Conservation (phyloP, 768 basidiomycete genomes). For the Sarcomyxa edulis region DNA sequence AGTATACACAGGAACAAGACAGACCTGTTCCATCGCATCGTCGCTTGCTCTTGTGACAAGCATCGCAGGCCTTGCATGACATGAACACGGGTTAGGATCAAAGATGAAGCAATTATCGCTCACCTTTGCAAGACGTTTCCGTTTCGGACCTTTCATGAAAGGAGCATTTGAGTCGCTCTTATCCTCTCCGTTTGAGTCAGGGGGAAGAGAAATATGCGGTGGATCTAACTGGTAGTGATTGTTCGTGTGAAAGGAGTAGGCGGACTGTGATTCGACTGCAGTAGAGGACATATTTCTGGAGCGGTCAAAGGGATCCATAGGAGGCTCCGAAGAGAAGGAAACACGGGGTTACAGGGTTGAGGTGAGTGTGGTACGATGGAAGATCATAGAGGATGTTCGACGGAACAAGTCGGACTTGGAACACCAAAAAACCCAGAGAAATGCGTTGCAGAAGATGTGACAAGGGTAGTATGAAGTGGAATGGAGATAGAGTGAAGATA, state of each 20-base stretch:
- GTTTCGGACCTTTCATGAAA: conserved; percentile 44
- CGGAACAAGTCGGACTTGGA: too few relatives aligned
- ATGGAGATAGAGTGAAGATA: too few relatives aligned
- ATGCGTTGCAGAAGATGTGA: too few relatives aligned
- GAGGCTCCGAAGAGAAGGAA: too few relatives aligned
- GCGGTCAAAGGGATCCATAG: conserved; percentile 33
- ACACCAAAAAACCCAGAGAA: too few relatives aligned
- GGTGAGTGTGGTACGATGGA: too few relatives aligned
- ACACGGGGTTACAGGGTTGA: too few relatives aligned
- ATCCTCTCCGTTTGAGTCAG: conserved; percentile 23
- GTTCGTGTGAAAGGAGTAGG: conserved; percentile 18
- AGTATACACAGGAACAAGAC: conserved; percentile 20
- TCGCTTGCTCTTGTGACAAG: conserved; percentile 81
- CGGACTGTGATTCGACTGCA: conserved; percentile 8
- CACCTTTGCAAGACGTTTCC: conserved; percentile 53
- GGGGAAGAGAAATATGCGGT: conserved; percentile 8
- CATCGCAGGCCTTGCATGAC: conserved; percentile 61
- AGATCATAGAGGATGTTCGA: too few relatives aligned
- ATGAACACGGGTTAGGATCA: conserved; percentile 7
- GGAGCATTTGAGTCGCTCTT: conserved; percentile 21
- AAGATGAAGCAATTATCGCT: conserved; percentile 4
- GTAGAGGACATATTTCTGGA: conserved; percentile 11
- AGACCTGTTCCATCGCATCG: conserved; percentile 78
- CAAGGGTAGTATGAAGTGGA: too few relatives aligned
- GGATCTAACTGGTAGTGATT: conserved; percentile 9